phyloP scores from a whole-genome alignment of 257 asterid genomes.

The Scutellaria baicalensis region DNA sequence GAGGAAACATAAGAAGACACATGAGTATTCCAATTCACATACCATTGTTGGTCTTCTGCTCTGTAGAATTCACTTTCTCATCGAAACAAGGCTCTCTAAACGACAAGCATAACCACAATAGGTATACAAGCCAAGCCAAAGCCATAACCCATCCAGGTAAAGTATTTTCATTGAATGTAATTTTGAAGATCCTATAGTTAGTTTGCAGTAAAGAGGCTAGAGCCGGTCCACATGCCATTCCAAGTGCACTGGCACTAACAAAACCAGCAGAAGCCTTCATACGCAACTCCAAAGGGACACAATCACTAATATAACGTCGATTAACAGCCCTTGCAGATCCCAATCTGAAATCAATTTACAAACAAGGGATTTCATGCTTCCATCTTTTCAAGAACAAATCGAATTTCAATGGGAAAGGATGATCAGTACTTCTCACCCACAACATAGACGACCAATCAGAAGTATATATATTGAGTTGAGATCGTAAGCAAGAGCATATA shows the following conservation, averaged over 20 bases:
- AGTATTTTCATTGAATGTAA: slow-evolving; percentile 52
- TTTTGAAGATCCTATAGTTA: slow-evolving; percentile 31
- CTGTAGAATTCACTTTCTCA: background rate
- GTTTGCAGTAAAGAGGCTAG: slow-evolving; percentile 44
- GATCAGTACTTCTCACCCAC: slow-evolving; percentile 39
- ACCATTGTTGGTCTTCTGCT: slow-evolving; percentile 24
- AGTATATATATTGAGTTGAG: slow-evolving; percentile 47
- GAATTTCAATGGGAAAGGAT: background rate
- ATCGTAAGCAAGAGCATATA: slow-evolving; percentile 61
- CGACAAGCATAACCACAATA: slow-evolving; percentile 38
- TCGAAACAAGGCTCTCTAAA: slow-evolving; percentile 40
- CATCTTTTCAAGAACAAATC: background rate
- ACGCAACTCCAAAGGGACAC: slow-evolving; percentile 52
- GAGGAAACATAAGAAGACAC: background rate
- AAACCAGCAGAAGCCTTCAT: slow-evolving; percentile 71
- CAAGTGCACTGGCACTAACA: slow-evolving; percentile 70
- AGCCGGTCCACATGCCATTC: slow-evolving; percentile 76
- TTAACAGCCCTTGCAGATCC: slow-evolving; percentile 74
- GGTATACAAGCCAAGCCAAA: slow-evolving; percentile 56
- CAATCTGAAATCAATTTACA: slow-evolving; percentile 28
- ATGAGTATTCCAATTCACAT: background rate
- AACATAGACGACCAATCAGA: slow-evolving; percentile 52
- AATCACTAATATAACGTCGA: slow-evolving; percentile 61
- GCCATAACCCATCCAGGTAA: slow-evolving; percentile 76
- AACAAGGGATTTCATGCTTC: background rate